Base-by-base conservation (phyloP, 2,329 filamentous ascomycete genomes). In the Paraphoma sp. region DNA sequence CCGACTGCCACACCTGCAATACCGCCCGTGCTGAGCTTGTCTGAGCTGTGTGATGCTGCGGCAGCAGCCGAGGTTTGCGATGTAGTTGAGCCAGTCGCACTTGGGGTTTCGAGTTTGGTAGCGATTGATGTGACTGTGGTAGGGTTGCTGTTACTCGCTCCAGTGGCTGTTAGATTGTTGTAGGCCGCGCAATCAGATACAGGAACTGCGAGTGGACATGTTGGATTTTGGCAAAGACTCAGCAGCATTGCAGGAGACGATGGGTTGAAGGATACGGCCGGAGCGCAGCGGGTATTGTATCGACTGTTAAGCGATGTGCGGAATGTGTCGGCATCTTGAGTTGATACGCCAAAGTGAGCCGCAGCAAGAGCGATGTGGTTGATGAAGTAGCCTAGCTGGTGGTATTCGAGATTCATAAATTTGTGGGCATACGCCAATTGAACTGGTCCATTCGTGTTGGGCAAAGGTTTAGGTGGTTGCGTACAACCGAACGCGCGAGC, bases 341-440 rank as follows among this genome's bases (percentile, higher is more conserved):
- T 5, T 3, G 48, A 51, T 29, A 51, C 41, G 16, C 48, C 48
- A 14, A 51, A 51, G n/a, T 51, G 40, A 18, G 28, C 11, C 11
- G 48, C 48, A n/a, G 48, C 48, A 2, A 51, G 40, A 5, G 48
- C 30, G n/a, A 51, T 40, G 10, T 51, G 48, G 28, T 44, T 51
- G 29, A 51, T 51, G 18, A 51, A 51, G 16, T 51, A 51, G n/a
- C 48, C 48, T 9, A 51, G 16, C 29, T 51, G 48, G n/a, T 51
- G 23, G n/a, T 51, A 44, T 36, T 51, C 48, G 29, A 51, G 48
- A 14, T 43, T 43, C 48, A 51, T 51, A 8, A 51, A 51, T 17
- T 51, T 51, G 48, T 51, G 48, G 6, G 48, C 48, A 36, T 51
- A 51, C 16, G 48, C 48, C 29, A 51, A 36, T 30, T 30, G 31